A percentile compares a stretch with the other conserved stretches of the same genome.
Conservation (phyloP, 331 rosid genomes). For the Quercus lobata region DNA sequence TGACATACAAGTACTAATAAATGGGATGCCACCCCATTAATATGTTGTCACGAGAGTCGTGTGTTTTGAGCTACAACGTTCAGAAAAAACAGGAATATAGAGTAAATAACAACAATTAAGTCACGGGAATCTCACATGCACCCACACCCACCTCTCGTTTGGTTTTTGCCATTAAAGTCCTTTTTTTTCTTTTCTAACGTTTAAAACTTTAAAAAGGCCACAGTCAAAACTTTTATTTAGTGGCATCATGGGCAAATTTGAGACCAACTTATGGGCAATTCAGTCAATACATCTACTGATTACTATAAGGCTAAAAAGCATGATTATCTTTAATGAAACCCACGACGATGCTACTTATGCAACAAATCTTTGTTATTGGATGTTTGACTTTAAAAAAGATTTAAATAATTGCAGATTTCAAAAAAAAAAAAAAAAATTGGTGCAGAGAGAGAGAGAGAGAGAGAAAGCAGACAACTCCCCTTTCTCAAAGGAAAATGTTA, state of each 20-base stretch:
- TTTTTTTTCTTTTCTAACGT: too few relatives aligned
- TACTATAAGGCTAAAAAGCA: neutral
- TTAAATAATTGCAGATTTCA: neutral
- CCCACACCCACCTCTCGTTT: neutral
- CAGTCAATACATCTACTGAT: neutral
- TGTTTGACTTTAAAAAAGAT: slow-evolving; percentile 1
- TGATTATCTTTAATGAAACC: neutral
- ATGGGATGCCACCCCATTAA: neutral
- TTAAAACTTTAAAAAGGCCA: too few relatives aligned
- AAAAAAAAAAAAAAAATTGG: neutral
- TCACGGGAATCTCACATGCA: slow-evolving; percentile 12
- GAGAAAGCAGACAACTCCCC: too few relatives aligned
- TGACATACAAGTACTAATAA: too few relatives aligned
- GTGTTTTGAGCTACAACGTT: slow-evolving; percentile 12
- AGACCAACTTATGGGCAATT: neutral
- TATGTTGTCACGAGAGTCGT: slow-evolving; percentile 40
- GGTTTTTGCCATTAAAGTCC: slow-evolving; percentile 1
- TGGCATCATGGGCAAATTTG: slow-evolving; percentile 12
- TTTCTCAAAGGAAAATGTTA: too few relatives aligned
- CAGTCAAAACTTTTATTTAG: neutral
- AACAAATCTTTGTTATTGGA: neutral
- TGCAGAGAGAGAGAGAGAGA: neutral
- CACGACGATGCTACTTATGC: neutral
- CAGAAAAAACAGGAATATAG: neutral
- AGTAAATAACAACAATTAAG: neutral